These are phyloP conservation scores for Cytospora chrysosperma DNA, from an alignment of 2,329 filamentous ascomycete genomes.

Conservation along the genomic window DNA sequence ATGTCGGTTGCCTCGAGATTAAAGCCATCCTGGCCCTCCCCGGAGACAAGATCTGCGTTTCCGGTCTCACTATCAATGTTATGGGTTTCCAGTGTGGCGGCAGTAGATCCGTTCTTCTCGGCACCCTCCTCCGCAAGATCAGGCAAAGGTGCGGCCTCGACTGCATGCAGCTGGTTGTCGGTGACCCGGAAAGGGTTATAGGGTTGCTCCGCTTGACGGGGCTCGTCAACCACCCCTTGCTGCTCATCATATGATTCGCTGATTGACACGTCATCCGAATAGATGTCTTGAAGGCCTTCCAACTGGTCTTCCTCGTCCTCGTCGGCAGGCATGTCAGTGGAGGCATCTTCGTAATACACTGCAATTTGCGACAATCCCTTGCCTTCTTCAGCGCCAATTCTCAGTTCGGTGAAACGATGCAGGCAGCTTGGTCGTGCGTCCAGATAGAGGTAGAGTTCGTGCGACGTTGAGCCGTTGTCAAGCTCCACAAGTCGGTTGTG, in stretches of 20 bases:
- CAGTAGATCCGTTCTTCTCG: neutral
- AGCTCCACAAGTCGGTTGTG: slow-evolving; percentile 19
- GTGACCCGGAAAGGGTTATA: slow-evolving; percentile 13
- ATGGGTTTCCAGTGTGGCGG: neutral
- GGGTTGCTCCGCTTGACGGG: slow-evolving; percentile 3
- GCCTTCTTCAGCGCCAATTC: slow-evolving; percentile 15
- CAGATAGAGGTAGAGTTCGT: slow-evolving; percentile 22
- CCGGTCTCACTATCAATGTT: neutral
- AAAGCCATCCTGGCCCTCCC: neutral
- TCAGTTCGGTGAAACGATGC: slow-evolving; percentile 18
- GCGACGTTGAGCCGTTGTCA: slow-evolving; percentile 15
- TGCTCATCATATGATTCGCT: neutral
- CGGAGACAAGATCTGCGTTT: neutral
- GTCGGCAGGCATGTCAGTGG: slow-evolving; percentile 6
- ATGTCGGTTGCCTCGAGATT: neutral
- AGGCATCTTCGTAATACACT: slow-evolving; percentile 19
- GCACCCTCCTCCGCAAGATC: neutral
- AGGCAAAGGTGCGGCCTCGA: neutral
- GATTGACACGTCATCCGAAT: slow-evolving; percentile 9
- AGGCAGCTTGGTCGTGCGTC: slow-evolving; percentile 17
- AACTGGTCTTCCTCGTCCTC: slow-evolving; percentile 22
- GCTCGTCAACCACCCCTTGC: neutral
- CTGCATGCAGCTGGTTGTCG: slow-evolving; percentile 10
- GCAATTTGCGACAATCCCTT: slow-evolving; percentile 20
- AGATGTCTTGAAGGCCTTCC: neutral